Evolutionary conservation across 1,284 basidiomycete genomes (phyloP), one percentile per base, ranked within the genome.

Genomic region (Amylostereum areolatum): DNA sequence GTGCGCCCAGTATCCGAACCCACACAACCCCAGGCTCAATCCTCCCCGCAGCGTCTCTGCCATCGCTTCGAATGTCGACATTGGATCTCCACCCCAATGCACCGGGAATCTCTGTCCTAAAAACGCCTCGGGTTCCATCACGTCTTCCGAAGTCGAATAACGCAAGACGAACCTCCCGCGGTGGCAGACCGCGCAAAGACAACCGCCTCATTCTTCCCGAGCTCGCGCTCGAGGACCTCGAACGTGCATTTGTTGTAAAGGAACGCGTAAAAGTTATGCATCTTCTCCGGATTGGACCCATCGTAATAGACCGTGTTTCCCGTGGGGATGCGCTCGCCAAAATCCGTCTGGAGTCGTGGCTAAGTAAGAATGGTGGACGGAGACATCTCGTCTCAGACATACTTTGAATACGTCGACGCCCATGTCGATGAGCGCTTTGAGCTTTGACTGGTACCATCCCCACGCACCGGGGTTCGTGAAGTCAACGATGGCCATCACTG

Each of bases 11-110:
- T 80, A 88, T 2, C 75, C 81, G 58, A 87, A 88, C 2, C 85
- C 85, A 24, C 83, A 87, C 1, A 75, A 55, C 1, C 81, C 82
- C 54, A 89, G 66, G 47, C 81, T 83, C 33, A 89, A 66, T 7
- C 77, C 77, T 5, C 86, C 85, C 4, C 85, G 75, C 37, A 88
- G 67, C 0, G 83, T 79, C 66, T 89, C 85, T 0, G 81, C 81
- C 85, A 89, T 89, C 4, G 84, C 86, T 60, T 86, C 84, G 66
- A 79, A 88, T 0, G 83, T 85, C 10, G 81, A 84, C 62, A 87
- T 84, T 63, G 83, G 86, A 55, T 89, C 85, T 2, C 85, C 85
- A 32, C 85, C 84, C 85, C 85, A 88, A 58, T 85, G 81, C 64
- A 82, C 66, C 24, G 44, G 12, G 63, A 43, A 43, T 28, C 41